phyloP scores from a whole-genome alignment of 768 basidiomycete genomes.

The Pulveroboletus ravenelii region DNA sequence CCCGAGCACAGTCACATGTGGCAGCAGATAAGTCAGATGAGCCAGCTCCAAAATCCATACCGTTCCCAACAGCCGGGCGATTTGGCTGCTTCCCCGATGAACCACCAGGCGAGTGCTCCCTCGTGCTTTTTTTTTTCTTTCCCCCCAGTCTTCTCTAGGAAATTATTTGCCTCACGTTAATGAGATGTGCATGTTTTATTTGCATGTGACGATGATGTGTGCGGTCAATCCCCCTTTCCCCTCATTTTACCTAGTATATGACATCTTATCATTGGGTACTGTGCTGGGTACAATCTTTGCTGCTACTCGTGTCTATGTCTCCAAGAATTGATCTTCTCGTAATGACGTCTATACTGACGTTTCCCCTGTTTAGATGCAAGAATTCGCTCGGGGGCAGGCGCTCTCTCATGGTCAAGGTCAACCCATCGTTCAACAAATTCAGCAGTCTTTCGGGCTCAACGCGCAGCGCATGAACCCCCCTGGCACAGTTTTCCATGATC shows the following conservation, averaged over 20 bases:
- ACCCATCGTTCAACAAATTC: slow-evolving; percentile 36
- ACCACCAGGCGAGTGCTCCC: slow-evolving; percentile 43
- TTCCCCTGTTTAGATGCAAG: slow-evolving; percentile 38
- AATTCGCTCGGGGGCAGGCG: slow-evolving; percentile 40
- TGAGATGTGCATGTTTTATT: slow-evolving; percentile 12
- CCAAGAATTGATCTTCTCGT: slow-evolving; percentile 1
- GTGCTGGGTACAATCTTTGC: not conserved
- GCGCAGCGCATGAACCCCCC: slow-evolving; percentile 36
- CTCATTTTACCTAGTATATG: slow-evolving; percentile 4
- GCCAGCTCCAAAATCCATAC: slow-evolving; percentile 41
- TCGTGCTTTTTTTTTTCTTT: slow-evolving; percentile 10
- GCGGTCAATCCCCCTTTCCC: slow-evolving; percentile 18
- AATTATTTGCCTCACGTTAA: slow-evolving; percentile 8
- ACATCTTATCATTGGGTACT: slow-evolving; percentile 12
- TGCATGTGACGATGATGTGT: slow-evolving; percentile 11
- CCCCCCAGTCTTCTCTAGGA: slow-evolving; percentile 12
- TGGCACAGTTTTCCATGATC: slow-evolving; percentile 36
- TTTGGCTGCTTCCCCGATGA: slow-evolving; percentile 37
- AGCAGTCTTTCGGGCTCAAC: slow-evolving; percentile 39
- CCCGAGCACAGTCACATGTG: slow-evolving; percentile 52
- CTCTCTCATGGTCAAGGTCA: slow-evolving; percentile 39
- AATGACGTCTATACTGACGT: slow-evolving; percentile 23
- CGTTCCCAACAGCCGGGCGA: slow-evolving; percentile 40
- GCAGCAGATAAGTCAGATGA: slow-evolving; percentile 43
- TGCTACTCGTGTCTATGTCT: slow-evolving; percentile 6